phyloP scores from a whole-genome alignment of 352 stramenopile species.

The Aphanomyces astaci region DNA sequence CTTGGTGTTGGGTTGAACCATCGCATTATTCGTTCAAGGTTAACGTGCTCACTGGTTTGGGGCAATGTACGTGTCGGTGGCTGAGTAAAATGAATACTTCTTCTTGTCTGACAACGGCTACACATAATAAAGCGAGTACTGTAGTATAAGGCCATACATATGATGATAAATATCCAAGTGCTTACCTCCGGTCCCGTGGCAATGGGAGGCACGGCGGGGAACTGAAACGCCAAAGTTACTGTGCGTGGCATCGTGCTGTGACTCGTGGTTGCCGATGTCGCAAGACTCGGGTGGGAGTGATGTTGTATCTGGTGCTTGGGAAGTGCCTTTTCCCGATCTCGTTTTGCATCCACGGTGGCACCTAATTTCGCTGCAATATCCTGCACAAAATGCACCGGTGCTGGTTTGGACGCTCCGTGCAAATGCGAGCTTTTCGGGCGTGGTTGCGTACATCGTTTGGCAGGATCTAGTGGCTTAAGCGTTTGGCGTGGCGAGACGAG shows the following conservation, averaged over 20 bases:
- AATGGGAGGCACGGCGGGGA: not conserved
- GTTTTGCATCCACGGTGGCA: not conserved
- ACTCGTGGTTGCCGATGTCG: not conserved
- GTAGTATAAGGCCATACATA: not conserved
- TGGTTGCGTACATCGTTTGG: not conserved
- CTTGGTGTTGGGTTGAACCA: no score
- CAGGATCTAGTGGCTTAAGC: not conserved
- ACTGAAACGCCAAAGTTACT: not conserved
- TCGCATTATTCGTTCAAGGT: no score
- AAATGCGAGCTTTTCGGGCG: not conserved
- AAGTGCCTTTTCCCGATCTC: not conserved
- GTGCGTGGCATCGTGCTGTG: not conserved
- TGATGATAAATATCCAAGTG: not conserved
- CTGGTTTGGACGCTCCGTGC: not conserved
- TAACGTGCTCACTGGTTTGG: not conserved
- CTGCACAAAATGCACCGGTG: not conserved
- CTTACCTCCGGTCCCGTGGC: not conserved
- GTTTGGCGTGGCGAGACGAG: not conserved
- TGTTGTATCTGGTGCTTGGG: not conserved
- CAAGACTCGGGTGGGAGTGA: not conserved
- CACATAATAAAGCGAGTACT: no score
- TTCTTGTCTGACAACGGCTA: not conserved
- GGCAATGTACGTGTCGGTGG: not conserved
- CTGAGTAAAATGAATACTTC: conserved; percentile 6
- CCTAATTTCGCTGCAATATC: not conserved